These are phyloP conservation scores for Lepiota brunneoincarnata DNA, from an alignment of 768 basidiomycete species.

Conservation along the genomic window DNA sequence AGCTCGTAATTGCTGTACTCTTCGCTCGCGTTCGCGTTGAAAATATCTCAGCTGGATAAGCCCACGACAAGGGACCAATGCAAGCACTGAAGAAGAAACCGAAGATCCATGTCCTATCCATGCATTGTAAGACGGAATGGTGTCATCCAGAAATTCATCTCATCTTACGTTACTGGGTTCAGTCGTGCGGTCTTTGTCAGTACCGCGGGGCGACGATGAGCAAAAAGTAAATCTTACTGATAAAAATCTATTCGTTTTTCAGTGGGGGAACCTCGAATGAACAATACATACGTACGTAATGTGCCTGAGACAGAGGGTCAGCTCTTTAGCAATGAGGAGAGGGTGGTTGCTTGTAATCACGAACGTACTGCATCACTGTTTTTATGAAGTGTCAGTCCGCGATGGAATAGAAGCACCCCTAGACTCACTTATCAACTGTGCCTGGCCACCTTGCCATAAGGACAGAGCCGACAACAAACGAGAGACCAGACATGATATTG, in stretches of 20 bases:
- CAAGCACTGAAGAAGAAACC: conserved; percentile 46
- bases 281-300: conserved; percentile 28
- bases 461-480: conserved; percentile 41
- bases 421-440: conserved; percentile 37
- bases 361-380: conserved; percentile 34
- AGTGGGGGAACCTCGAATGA: not conserved
- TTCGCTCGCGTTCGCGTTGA: conserved; percentile 43
- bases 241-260: conserved; percentile 31
- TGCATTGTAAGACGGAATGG: not conserved
- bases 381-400: not conserved
- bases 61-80: conserved; percentile 45
- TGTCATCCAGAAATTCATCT: not conserved
- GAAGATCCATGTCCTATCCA: conserved; percentile 40
- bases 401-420: not conserved
- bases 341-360: not conserved
- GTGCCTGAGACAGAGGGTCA: conserved; percentile 23
- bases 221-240: conserved; percentile 24
- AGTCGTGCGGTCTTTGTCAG: not conserved
- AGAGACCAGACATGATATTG: conserved; percentile 37
- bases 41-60: conserved; percentile 43
- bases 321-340: too few species aligned
- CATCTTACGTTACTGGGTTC: conserved; percentile 2
- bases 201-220: not conserved
- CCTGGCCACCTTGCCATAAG: conserved; percentile 43
- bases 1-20: conserved; percentile 42